Evolutionary conservation across 176 grass and related monocot genomes (phyloP), one percentile per base, ranked within the genome.

Genomic region (Typha latifolia): DNA sequence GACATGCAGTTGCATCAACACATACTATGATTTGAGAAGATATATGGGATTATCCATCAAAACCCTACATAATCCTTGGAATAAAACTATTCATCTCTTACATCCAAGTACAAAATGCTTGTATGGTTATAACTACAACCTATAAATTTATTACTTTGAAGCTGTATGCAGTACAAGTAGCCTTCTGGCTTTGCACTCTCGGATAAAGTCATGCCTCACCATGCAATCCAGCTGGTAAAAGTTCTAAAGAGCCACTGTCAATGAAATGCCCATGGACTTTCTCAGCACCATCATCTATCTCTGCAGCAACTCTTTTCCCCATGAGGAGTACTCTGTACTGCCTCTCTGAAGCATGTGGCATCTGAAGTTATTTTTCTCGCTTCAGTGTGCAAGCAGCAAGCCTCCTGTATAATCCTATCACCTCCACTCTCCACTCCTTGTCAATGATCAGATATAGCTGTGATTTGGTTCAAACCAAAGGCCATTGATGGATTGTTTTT

Each of bases 201-300:
- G 53, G 56, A 68, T 55, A 55, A 69, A 55, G 51, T 63, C 32
- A 31, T 77, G 19, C 49, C 62, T 69, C 48, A 62, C 51, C 65
- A 62, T 19, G 32, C 51, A 37, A 61, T 77, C 66, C 65, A 77
- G 65, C 64, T 69, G 31, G 51, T 77, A 68, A 77, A 77, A 77
- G 68, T 56, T 37, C 48, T 77, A 67, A 77, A 55, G 68, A 49
- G 48, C n/a, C 65, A 49, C 51, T 77, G 74, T 9, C 21, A 77
- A 77, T 68, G 66, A 77, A 77, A 69, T 69, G 63, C 57, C 66
- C 43, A 69, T 49, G 74, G 52, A 77, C 66, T 77, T 77, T 57
- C 62, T 47, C 61, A 5, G 37, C 19, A 32, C 75, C 52, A 75
- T 67, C 53, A 68, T 43, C 37, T 43, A 49, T 29, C 6, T 43